Evolutionary conservation across 495 filamentous ascomycete genomes (phyloP).

Genomic region (Tuber indicum): DNA sequence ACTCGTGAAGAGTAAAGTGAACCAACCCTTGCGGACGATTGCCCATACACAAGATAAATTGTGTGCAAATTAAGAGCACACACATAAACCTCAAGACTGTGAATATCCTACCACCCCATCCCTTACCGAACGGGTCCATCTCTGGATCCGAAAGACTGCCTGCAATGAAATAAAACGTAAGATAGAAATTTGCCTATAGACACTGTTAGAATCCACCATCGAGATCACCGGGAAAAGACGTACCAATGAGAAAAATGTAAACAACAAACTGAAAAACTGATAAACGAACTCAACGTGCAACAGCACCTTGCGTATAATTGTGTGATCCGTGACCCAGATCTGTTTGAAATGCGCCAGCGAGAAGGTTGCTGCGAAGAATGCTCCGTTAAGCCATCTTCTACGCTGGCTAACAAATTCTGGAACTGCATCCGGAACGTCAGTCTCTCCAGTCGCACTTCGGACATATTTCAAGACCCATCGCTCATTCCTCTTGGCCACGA

Average conservation of each 20-base stretch:
- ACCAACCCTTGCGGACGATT: conserved; percentile 87
- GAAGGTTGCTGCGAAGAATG: conserved; percentile 97
- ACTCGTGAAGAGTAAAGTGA: neutral
- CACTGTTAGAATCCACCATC: conserved; percentile 3
- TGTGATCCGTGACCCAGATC: conserved; percentile 92
- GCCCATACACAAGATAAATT: conserved; percentile 97
- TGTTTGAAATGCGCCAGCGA: conserved; percentile 91
- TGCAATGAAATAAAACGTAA: conserved; percentile 97
- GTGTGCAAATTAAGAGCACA: conserved; percentile 79
- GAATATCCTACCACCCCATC: conserved; percentile 79
- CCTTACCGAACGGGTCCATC: conserved; percentile 84
- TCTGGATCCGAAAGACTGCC: conserved; percentile 77
- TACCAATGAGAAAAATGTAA: conserved; percentile 93
- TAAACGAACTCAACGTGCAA: conserved; percentile 96
- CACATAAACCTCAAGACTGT: conserved; percentile 74
- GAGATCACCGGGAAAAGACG: conserved; percentile 30
- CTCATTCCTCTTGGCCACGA: conserved; percentile 91
- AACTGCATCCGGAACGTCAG: conserved; percentile 85
- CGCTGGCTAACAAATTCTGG: conserved; percentile 96
- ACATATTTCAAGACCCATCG: conserved; percentile 98
- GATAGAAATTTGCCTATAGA: conserved; percentile 83
- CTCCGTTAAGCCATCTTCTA: conserved; percentile 94
- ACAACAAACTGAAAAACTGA: conserved; percentile 80
- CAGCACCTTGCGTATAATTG: conserved; percentile 75
- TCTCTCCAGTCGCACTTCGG: conserved; percentile 89